Base-by-base conservation (phyloP, 345 rosid genomes). In the Erodium maritimum region DNA sequence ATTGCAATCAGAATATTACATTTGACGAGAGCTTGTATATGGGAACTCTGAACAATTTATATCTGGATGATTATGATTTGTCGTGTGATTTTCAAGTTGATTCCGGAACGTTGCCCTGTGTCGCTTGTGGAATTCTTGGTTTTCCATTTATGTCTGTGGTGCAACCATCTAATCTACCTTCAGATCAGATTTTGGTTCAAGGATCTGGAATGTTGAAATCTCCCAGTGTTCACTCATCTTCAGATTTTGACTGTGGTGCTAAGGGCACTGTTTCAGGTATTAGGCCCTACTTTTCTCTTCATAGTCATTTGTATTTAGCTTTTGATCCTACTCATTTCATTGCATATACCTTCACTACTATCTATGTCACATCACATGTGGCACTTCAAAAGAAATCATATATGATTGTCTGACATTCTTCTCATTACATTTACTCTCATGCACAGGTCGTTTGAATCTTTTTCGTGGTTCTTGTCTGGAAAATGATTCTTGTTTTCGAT, bases 81-180 rank as follows among this genome's bases (percentile, higher is more conserved):
- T 86, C 82, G 1, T 77, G 73, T 61, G 99, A 90, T 76, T 87
- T 90, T 69, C 99, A 94, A 82, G 82, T 85, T 69, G 97, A 94
- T 73, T 74, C 96, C 4, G 93, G 96, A 55, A 68, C 90, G 17
- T 67, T 94, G 75, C 79, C 84, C 53, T 94, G 99, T 73, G 95
- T 84, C 54, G 96, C 96, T 52, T 94, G 99, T 72, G 99, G 99
- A 63, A 84, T 89, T 82, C 91, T 94, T 37, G 99, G 99, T 65
- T 94, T 85, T 77, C 99, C 99, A 21, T 90, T 94, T 77, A 90
- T 94, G 99, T 77, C 87, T 63, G 91, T 94, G 56, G 76, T 94
- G 60, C 93, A 90, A 70, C 93, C 95, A 56, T 80, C 72, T 54
- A 77, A 78, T 60, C 64, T 71, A 56, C 59, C 58, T 6, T 54